phyloP scores from a whole-genome alignment of 208 protist species.

The Kentomonas sorsogonicus region DNA sequence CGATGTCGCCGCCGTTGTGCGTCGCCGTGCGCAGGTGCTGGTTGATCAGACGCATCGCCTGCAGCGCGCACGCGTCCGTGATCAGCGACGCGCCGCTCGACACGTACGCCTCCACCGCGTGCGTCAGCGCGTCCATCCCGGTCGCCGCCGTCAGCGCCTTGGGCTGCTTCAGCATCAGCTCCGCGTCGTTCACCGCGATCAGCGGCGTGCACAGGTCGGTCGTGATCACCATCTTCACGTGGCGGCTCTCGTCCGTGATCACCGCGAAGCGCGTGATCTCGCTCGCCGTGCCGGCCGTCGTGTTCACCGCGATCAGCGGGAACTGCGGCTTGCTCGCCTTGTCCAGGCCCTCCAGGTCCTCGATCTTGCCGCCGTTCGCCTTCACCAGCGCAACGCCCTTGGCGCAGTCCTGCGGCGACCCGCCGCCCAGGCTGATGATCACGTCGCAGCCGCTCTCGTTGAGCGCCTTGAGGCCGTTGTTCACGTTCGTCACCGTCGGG shows the following conservation, averaged over 20 bases:
- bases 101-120: slow-evolving; percentile 85
- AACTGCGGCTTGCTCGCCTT: slow-evolving; percentile 41
- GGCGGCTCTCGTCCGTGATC: slow-evolving; percentile 68
- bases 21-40: slow-evolving; percentile 54
- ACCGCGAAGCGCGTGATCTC: slow-evolving; percentile 89
- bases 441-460: slow-evolving; percentile 45
- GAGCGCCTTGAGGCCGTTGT: slow-evolving; percentile 40
- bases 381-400: slow-evolving; percentile 81
- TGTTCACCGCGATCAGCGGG: slow-evolving; percentile 77
- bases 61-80: slow-evolving; percentile 64
- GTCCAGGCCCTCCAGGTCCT: slow-evolving; percentile 59
- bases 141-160: slow-evolving; percentile 79
- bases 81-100: slow-evolving; percentile 46
- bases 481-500: slow-evolving; percentile 56
- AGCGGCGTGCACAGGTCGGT: slow-evolving; percentile 57
- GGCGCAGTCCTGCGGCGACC: slow-evolving; percentile 80
- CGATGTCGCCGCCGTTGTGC: slow-evolving; percentile 34
- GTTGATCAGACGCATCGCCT: slow-evolving; percentile 68
- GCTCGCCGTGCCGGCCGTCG: slow-evolving; percentile 84
- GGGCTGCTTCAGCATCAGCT: slow-evolving; percentile 76
- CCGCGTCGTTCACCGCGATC: slow-evolving; percentile 74
- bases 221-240: slow-evolving; percentile 68
- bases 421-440: slow-evolving; percentile 81
- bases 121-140: slow-evolving; percentile 88
- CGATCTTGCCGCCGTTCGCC: slow-evolving; percentile 57